phyloP scores from a whole-genome alignment of 768 basidiomycete species.

The Amanita fuliginea region DNA sequence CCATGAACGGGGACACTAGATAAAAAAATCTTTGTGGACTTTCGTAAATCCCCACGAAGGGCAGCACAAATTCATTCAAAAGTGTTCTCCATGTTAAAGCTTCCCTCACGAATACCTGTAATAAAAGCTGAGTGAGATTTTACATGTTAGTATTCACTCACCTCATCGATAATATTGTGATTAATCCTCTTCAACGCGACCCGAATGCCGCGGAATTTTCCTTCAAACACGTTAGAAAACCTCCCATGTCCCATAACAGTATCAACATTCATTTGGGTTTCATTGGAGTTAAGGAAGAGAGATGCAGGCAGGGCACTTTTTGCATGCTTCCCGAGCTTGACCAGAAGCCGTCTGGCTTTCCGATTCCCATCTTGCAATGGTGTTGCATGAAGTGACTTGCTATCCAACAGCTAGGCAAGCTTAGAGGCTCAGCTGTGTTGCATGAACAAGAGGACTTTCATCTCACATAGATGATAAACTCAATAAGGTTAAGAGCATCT shows the following conservation, averaged over 20 bases:
- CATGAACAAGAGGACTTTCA: too few species aligned
- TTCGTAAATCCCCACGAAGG: background rate
- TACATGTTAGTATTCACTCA: too few species aligned
- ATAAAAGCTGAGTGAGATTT: background rate
- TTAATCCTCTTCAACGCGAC: background rate
- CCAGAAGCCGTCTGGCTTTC: background rate
- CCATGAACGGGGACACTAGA: slow-evolving; percentile 3
- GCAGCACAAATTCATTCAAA: background rate
- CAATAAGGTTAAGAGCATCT: background rate
- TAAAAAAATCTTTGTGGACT: background rate
- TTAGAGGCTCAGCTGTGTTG: too few species aligned
- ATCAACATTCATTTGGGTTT: background rate
- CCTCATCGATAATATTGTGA: background rate
- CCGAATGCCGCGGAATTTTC: background rate
- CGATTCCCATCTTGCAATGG: background rate
- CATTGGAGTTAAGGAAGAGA: background rate
- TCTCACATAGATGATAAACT: background rate
- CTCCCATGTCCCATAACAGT: background rate
- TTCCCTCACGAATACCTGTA: background rate
- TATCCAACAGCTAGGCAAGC: background rate
- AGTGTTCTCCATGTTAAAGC: slow-evolving; percentile 2
- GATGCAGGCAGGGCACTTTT: background rate
- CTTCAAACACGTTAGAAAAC: background rate
- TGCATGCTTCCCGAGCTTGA: background rate
- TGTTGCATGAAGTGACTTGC: background rate